phyloP scores from a whole-genome alignment of 306 rosid genomes.

The Cercis canadensis region DNA sequence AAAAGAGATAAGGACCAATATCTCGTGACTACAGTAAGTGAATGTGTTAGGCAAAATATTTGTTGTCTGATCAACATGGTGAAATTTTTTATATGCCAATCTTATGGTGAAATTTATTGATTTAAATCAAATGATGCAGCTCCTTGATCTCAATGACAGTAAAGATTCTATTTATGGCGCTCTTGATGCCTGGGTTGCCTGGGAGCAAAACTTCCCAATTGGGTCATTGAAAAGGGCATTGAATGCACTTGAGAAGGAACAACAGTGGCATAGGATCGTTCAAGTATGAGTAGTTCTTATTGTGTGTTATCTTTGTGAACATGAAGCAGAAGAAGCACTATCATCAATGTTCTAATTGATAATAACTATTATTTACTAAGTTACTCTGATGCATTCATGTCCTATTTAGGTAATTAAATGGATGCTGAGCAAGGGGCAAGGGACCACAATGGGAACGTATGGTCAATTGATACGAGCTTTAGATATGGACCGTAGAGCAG shows the following conservation, averaged over 20 bases:
- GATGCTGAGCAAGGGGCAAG: conserved; percentile 98
- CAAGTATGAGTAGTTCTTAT: conserved; percentile 52
- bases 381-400: conserved; percentile 17
- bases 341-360: not conserved
- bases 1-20: conserved; percentile 44
- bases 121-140: conserved; percentile 56
- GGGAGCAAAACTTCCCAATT: conserved; percentile 85
- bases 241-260: conserved; percentile 76
- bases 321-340: not conserved
- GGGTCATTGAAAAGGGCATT: conserved; percentile 62
- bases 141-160: conserved; percentile 68
- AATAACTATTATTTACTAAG: conserved; percentile 15
- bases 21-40: conserved; percentile 47
- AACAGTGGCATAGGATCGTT: conserved; percentile 88
- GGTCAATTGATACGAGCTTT: conserved; percentile 80
- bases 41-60: not conserved
- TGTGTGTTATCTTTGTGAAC: conserved; percentile 15
- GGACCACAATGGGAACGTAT: conserved; percentile 83
- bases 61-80: not conserved
- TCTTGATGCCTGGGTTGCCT: conserved; percentile 93
- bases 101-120: conserved; percentile 9
- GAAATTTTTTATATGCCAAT: not conserved
- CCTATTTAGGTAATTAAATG: conserved; percentile 73
- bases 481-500: conserved; percentile 89
- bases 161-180: conserved; percentile 88